A percentile compares a stretch with the other conserved stretches of the same genome.
Conservation (phyloP, 1,139 yeast species). For the Geotrichum fermentans region DNA sequence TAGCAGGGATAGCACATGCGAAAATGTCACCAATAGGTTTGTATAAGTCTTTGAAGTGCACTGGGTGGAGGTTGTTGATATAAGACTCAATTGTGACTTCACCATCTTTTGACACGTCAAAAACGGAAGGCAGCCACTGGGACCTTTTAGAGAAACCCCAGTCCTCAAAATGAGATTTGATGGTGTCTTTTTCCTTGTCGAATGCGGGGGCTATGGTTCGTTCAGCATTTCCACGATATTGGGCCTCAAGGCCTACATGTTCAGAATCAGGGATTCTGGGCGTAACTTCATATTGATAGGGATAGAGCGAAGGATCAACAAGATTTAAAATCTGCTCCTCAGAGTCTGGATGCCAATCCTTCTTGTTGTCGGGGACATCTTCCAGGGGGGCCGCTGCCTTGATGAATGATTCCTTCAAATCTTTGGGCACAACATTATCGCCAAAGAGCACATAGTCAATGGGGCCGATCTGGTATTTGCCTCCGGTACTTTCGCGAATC, state of each 20-base stretch:
- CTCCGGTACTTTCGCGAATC: constrained; percentile 14
- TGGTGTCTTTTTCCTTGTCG: constrained; percentile 1
- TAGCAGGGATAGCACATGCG: constrained; percentile 36
- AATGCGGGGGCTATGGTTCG: constrained; percentile 4
- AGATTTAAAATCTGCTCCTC: constrained; percentile 41
- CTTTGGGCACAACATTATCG: constrained; percentile 21
- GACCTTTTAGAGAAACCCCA: constrained; percentile 28
- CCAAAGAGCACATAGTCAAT: constrained; percentile 19
- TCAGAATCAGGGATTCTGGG: constrained; percentile 27
- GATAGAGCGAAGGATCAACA: constrained; percentile 45
- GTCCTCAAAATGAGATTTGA: constrained; percentile 21
- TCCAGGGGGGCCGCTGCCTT: constrained; percentile 38
- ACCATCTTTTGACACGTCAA: constrained; percentile 22
- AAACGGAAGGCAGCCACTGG: constrained; percentile 30
- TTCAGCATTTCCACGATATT: not conserved
- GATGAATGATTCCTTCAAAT: constrained; percentile 19
- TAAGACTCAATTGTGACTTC: constrained; percentile 34
- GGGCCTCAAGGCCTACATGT: constrained; percentile 9
- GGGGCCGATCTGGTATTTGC: constrained; percentile 16
- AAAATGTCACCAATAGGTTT: constrained; percentile 36
- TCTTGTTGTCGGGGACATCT: constrained; percentile 45
- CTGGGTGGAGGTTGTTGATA: constrained; percentile 44
- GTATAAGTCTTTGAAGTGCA: constrained; percentile 32
- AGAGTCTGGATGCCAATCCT: constrained; percentile 43
- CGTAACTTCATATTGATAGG: constrained; percentile 40